Evolutionary conservation across 305 asterid species (phyloP), one percentile per base, ranked within the genome.

Genomic region (Rubia occidens): DNA sequence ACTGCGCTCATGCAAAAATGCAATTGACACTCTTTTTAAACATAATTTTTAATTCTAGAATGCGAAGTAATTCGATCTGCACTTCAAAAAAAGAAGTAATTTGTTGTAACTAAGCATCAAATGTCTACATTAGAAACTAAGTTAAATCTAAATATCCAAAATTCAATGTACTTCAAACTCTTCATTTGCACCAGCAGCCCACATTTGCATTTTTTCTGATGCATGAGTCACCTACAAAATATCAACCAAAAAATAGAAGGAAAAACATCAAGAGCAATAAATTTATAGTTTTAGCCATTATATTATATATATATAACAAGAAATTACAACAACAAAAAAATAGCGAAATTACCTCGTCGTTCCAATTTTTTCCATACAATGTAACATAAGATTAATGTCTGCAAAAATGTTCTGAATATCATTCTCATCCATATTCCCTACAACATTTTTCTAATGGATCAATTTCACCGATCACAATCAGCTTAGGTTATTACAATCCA

Each of bases 341-440:
- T 2, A 60, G 40, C 37, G 18, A 61, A 35, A 32, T 71, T 75
- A 88, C 98, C 98, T 92, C 98, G 6, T 89, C 89, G n/a, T 72
- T 83, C 98, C 96, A 92, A 67, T 92, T 81, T 10, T 80, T 74
- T 93, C 91, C 86, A 88, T 70, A 90, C 88, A 11, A 90, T 85
- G 37, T 85, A 24, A 60, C 89, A 72, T 21, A 90, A 88, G 75
- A 90, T 78, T 39, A 82, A 10, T 39, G 97, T 90, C 79, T 90
- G 97, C 64, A 93, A 78, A 79, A 82, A 87, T 6, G 98, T 90
- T 77, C 97, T 97, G 63, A 88, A 81, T 72, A 93, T 93, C 98
- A 93, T 93, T 35, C 98, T 97, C 82, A 93, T 88, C 98, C 97
- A 90, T 63, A 90, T 84, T 44, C 97, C 96, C 96, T 93, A 79